phyloP scores from a whole-genome alignment of 164 flowering plant species.

The Piper betle region DNA sequence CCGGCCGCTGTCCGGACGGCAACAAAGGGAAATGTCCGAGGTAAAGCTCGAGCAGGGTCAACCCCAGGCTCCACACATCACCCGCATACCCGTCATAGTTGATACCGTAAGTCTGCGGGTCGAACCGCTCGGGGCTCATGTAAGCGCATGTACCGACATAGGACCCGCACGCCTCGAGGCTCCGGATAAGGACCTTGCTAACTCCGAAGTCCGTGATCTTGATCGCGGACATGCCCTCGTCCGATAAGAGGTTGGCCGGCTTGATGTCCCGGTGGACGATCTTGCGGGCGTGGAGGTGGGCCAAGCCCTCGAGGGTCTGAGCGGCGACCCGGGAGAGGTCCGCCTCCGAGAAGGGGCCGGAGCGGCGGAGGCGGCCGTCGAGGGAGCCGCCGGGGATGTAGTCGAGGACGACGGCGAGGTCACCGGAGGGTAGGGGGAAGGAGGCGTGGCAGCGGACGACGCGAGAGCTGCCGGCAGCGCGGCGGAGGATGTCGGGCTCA shows the following conservation, averaged over 20 bases:
- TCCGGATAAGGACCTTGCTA: constrained; percentile 53
- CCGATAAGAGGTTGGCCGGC: constrained; percentile 57
- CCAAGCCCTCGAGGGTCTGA: constrained; percentile 51
- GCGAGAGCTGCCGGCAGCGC: constrained; percentile 45
- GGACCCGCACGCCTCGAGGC: constrained; percentile 56
- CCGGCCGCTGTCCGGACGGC: constrained; percentile 54
- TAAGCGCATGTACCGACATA: constrained; percentile 82
- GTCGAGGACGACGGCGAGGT: constrained; percentile 45
- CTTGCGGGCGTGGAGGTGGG: constrained; percentile 48
- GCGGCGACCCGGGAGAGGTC: constrained; percentile 28
- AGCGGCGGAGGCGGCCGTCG: constrained; percentile 15
- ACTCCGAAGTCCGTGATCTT: constrained; percentile 85
- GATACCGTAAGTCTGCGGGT: constrained; percentile 53
- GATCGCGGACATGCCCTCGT: constrained; percentile 26
- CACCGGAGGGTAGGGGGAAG: constrained; percentile 35
- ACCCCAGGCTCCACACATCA: constrained; percentile 75
- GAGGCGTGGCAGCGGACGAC: constrained; percentile 30
- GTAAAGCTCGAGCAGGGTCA: constrained; percentile 54
- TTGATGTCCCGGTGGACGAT: constrained; percentile 75
- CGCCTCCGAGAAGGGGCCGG: constrained; percentile 29
- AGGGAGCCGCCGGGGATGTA: constrained; percentile 64
- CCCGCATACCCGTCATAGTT: constrained; percentile 55
- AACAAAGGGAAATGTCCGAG: constrained; percentile 70
- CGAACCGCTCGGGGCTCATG: constrained; percentile 86
- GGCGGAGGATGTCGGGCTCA: constrained; percentile 57